Evolutionary conservation across 352 stramenopile species (phyloP).

Genomic region (Phytophthora uliginosa): DNA sequence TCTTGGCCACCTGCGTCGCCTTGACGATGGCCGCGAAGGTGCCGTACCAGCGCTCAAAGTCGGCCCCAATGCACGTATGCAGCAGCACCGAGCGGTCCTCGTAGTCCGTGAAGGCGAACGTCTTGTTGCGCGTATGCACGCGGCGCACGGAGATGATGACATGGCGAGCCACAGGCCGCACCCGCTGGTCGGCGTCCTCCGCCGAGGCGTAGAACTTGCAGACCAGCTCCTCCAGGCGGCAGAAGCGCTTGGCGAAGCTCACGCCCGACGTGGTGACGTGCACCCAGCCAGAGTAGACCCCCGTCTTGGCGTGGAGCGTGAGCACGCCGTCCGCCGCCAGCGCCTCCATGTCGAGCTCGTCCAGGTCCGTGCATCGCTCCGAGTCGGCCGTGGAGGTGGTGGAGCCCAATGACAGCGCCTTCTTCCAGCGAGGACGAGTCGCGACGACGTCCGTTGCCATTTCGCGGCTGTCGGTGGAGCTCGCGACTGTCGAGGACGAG

Average conservation of each 20-base stretch:
- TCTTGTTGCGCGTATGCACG: conserved; percentile 62
- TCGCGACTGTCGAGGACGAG: conserved; percentile 28
- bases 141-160: conserved; percentile 52
- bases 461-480: conserved; percentile 15
- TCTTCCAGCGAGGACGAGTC: conserved; percentile 34
- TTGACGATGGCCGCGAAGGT: conserved; percentile 50
- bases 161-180: conserved; percentile 33
- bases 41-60: conserved; percentile 62
- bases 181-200: conserved; percentile 20
- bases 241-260: conserved; percentile 46
- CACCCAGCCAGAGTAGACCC: conserved; percentile 50
- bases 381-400: conserved; percentile 23
- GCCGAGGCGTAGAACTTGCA: conserved; percentile 49
- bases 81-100: conserved; percentile 50
- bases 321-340: conserved; percentile 26
- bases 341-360: conserved; percentile 39
- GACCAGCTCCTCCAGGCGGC: conserved; percentile 51
- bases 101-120: conserved; percentile 56
- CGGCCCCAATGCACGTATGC: conserved; percentile 45
- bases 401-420: conserved; percentile 37
- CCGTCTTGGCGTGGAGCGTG: conserved; percentile 26
- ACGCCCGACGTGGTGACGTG: conserved; percentile 33
- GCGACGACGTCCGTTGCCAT: conserved; percentile 13
- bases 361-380: conserved; percentile 39
- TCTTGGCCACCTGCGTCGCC: conserved; percentile 49